A percentile compares a stretch with the other conserved stretches of the same genome.
These are phyloP conservation scores for Ogataea nitratoaversa DNA, from an alignment of 805 yeast species.

Conservation along the genomic window DNA sequence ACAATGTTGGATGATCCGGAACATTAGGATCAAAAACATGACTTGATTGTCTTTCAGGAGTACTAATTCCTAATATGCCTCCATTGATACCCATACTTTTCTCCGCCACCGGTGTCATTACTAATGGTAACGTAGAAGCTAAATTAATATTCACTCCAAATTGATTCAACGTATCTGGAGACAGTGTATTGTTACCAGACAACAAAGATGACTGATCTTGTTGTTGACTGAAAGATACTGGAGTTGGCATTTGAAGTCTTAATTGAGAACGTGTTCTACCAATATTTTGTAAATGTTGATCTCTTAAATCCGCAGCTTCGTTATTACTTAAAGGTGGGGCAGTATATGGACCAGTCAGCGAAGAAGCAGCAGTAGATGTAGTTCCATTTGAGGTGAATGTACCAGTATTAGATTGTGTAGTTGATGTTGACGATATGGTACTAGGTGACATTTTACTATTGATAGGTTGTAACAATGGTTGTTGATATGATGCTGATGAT, in stretches of 20 bases:
- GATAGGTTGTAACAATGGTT: constrained; percentile 52
- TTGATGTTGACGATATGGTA: background rate
- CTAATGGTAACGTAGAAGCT: constrained; percentile 58
- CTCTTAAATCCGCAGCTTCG: constrained; percentile 9
- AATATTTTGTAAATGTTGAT: constrained; percentile 14
- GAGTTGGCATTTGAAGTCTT: constrained; percentile 73
- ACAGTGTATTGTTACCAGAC: constrained; percentile 3
- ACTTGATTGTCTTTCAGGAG: constrained; percentile 17
- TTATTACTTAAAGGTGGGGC: constrained; percentile 21
- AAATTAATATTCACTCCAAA: constrained; percentile 53
- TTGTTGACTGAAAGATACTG: constrained; percentile 39
- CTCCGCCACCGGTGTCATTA: constrained; percentile 82
- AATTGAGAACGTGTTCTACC: constrained; percentile 48
- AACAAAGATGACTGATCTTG: constrained; percentile 30
- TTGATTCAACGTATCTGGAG: constrained; percentile 28
- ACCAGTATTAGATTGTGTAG: background rate
- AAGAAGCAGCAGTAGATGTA: background rate
- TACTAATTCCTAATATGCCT: constrained; percentile 14
- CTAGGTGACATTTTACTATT: constrained; percentile 34
- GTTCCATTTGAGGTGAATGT: background rate
- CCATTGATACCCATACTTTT: constrained; percentile 23
- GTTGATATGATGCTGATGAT: constrained; percentile 29
- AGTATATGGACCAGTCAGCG: constrained; percentile 25
- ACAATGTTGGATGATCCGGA: constrained; percentile 1
- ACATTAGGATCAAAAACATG: background rate